Evolutionary conservation across 306 rosid species (phyloP), one percentile per base, ranked within the genome.

Genomic region (Lathyrus sativus): DNA sequence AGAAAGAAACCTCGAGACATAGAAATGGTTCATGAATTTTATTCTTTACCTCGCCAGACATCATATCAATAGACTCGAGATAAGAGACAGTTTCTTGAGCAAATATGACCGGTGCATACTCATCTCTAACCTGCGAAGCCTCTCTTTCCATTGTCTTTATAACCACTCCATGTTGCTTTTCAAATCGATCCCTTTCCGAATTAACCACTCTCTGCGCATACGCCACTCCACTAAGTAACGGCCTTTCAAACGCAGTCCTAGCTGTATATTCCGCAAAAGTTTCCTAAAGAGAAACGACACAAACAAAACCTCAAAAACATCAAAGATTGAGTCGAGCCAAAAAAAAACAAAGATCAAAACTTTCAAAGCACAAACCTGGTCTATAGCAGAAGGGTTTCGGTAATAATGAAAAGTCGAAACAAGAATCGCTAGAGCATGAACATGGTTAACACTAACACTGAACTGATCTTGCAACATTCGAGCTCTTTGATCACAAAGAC

Each of bases 401-500:
- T 79, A 91, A 71, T 90, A 95, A 76, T 91, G 95, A 81, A 88
- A 95, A 73, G 97, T 95, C 31, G 99, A 95, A 68, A 95, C 97
- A 45, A 95, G 95, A 75, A 95, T 88, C 39, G 99, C 97, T 37
- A 95, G 85, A 64, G 99, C 99, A 75, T 95, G 96, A 17, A 95
- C 97, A 80, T 95, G 99, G 70, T 95, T 95, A 61, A 95, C 96
- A 57, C 99, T 95, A 42, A 95, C 99, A 81, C 77, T 87, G 75
- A 95, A 95, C 72, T 90, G 99, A 82, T 95, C 99, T 77, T 95
- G 99, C 77, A 95, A 72, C 99, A 95, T 95, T 78, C 96, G 87
- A 18, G 99, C 97, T 45, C 99, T 87, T 82, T 90, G 89, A 69
- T 95, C 99, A 81, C 99, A 95, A 83, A 90, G 89, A 78, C 97